Evolutionary conservation across 768 basidiomycete genomes (phyloP), one percentile per base, ranked within the genome.

Genomic region (Serendipita sp.): DNA sequence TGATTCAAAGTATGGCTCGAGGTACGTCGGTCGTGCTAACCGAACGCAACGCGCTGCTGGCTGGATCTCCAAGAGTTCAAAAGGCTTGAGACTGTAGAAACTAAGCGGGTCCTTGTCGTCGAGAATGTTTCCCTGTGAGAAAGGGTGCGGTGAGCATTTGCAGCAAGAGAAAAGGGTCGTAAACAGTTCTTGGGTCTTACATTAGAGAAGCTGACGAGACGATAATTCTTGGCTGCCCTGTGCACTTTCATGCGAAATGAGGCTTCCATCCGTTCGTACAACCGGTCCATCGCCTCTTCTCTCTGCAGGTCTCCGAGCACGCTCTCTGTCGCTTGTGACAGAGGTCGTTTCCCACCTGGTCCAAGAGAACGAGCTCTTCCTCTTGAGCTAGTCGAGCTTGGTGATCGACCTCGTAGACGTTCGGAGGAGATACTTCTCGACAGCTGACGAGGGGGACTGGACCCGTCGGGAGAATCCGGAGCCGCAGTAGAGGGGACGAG

Each of bases 1-100:
- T 36, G 56, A 28, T n/a, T 60, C 56, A 60, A 60, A 60, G 34
- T 60, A 60, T 23, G 56, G 56, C 34, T 60, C 56, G 56, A 60
- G 56, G 32, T 60, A 60, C 10, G 56, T 60, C 8, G 56, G 28
- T 4, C 56, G 56, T n/a, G 56, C 34, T n/a, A 60, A 35, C 35
- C 56, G 56, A 10, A 60, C 35, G 28, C 56, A 60, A 34, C 35
- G 56, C 36, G 56, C 16, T 10, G 36, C 56, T 35, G 56, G 34
- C 35, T 60, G 56, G 32, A 60, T 16, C 30, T 60, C 56, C 18
- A 60, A 36, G 23, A 60, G 56, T 60, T 60, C 56, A 38, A 34
- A 60, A 8, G 56, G 56, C 36, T 60, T 60, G 56, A 60, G 11
- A 10, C 56, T 8, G 28, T 60, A 60, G 28, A 36, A 23, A n/a